Base-by-base conservation (phyloP, 495 filamentous ascomycete species). In the Lineolata rhizophorae region DNA sequence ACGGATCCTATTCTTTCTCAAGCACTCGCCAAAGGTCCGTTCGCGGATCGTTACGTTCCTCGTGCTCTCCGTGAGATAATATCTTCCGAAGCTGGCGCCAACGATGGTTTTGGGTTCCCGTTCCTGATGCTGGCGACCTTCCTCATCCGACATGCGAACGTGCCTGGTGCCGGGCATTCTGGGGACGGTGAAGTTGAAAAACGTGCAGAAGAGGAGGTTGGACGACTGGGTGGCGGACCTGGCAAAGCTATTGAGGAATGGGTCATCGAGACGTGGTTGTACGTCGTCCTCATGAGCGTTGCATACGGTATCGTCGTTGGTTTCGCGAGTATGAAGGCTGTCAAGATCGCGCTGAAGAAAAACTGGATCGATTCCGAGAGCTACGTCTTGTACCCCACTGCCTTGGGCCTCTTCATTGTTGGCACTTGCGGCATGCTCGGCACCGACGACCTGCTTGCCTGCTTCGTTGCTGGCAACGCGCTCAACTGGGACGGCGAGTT, bases 1-100 rank as follows among this genome's bases (percentile, higher is more conserved):
- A 72, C 66, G n/a, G 67, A 70, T 27, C 67, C 65, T 0, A 53
- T 70, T 29, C 51, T 70, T 4, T 68, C 64, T 1, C 65, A 72
- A 43, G 64, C 65, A 20, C 59, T 72, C 30, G 65, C 65, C 14
- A 72, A 70, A 42, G 67, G 67, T 0, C 64, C 65, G 0, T 72
- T 72, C 37, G 58, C 67, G 4, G 65, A 70, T 41, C 65, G 64
- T 38, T 70, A 61, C 31, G 67, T 70, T 19, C 50, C 58, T 20
- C 54, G 65, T 9, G 47, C 55, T 20, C 54, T 72, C 15, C 59
- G 65, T n/a, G 62, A 72, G 44, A 66, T 72, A 29, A 72, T 70
- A 18, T 68, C 65, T 0, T 58, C 65, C 6, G 65, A 70, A 41
- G 65, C 64, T 5, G 67, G 65, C 11, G 64, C 60, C 5, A 69